Evolutionary conservation across 345 rosid species (phyloP).

Genomic region (Populus simonii): DNA sequence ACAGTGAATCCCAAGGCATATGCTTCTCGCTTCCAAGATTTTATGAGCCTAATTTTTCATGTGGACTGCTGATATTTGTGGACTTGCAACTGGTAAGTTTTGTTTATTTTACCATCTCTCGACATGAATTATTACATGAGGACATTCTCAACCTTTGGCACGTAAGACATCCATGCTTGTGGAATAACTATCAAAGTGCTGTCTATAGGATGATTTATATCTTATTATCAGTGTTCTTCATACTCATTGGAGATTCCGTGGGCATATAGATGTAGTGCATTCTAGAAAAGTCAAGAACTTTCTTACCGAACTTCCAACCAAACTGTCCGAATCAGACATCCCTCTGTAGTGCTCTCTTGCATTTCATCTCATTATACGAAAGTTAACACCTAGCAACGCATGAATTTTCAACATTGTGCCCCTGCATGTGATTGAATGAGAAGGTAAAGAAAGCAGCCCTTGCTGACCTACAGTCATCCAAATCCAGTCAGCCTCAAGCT

Average conservation of each 20-base stretch:
- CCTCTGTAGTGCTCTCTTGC: background rate
- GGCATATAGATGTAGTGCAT: background rate
- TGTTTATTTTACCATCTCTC: background rate
- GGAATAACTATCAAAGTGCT: too few species aligned
- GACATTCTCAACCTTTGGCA: too few species aligned
- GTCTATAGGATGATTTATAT: too few species aligned
- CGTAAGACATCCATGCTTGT: too few species aligned
- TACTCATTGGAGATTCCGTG: background rate
- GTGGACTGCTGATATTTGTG: conserved; percentile 20
- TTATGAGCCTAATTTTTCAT: conserved; percentile 39
- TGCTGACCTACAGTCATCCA: background rate
- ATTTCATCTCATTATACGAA: background rate
- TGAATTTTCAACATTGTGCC: background rate
- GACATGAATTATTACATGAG: too few species aligned
- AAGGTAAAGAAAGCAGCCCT: background rate
- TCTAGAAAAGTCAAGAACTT: background rate
- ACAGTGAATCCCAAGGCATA: conserved; percentile 51
- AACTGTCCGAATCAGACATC: too few species aligned
- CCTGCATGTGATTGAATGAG: background rate
- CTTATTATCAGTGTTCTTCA: background rate
- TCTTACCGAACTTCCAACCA: background rate
- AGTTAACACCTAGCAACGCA: background rate
- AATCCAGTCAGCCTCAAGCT: too few species aligned
- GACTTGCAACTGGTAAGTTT: conserved; percentile 4
- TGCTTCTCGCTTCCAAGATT: conserved; percentile 52